Evolutionary conservation across 164 flowering plant genomes (phyloP).

Genomic region (Aristolochia fimbriata): DNA sequence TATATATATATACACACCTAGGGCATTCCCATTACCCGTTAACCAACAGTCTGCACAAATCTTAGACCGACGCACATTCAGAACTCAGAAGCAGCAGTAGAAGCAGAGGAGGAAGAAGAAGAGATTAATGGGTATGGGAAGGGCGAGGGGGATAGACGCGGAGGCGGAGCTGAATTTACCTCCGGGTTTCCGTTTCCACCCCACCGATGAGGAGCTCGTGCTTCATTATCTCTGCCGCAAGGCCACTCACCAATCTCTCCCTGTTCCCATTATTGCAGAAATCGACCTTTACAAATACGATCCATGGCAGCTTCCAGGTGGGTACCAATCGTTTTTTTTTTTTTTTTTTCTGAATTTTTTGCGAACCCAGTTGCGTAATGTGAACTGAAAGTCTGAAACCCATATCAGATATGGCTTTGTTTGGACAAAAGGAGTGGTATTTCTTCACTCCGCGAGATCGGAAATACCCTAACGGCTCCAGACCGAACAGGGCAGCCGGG

Average conservation of each 20-base stretch:
- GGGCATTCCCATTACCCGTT: no score
- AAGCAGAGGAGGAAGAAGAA: no score
- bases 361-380: no score
- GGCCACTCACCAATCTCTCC: conserved; percentile 7
- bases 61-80: no score
- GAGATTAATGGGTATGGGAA: neutral
- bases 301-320: conserved; percentile 18
- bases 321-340: neutral
- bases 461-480: conserved; percentile 15
- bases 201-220: conserved; percentile 18
- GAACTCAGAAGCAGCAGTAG: no score
- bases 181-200: conserved; percentile 17
- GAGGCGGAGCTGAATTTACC: conserved; percentile 17
- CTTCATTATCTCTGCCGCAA: conserved; percentile 13
- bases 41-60: no score
- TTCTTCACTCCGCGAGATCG: conserved; percentile 15
- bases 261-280: conserved; percentile 14
- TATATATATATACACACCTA: no score
- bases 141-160: conserved; percentile 9
- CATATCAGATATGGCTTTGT: conserved; percentile 17
- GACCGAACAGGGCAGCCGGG: conserved; percentile 16
- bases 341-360: no score
- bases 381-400: no score
- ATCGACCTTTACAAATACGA: conserved; percentile 14
- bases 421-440: conserved; percentile 15